Conservation (phyloP, 441 rosid species). For the Macaranga tanarius region DNA sequence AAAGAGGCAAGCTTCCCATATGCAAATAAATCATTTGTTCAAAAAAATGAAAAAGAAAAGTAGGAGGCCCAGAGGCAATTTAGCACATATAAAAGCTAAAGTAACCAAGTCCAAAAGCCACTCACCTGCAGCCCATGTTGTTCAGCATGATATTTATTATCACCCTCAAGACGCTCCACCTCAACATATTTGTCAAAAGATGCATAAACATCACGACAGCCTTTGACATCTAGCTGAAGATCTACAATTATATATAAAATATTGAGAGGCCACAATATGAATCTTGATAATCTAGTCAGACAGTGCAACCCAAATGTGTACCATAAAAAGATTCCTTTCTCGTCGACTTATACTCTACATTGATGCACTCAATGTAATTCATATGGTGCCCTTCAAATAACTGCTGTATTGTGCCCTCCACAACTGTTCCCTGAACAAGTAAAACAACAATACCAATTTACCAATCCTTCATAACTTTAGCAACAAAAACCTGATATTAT, state of each 20-base stretch:
- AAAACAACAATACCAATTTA: slow-evolving; percentile 16
- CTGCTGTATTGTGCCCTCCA: slow-evolving; percentile 93
- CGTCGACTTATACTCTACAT: slow-evolving; percentile 89
- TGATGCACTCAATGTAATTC: slow-evolving; percentile 94
- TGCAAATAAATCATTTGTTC: background rate
- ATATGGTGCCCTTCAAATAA: slow-evolving; percentile 93
- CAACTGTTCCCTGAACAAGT: slow-evolving; percentile 75
- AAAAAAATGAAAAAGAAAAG: no score
- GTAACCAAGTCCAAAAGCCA: slow-evolving; percentile 3
- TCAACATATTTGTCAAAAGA: slow-evolving; percentile 98
- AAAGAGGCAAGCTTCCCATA: background rate
- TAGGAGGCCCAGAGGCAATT: slow-evolving; percentile 49
- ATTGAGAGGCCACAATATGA: slow-evolving; percentile 25
- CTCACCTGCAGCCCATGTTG: slow-evolving; percentile 88
- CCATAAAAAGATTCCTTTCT: slow-evolving; percentile 96
- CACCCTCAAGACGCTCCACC: slow-evolving; percentile 97
- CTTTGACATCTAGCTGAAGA: slow-evolving; percentile 98
- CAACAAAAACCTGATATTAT: slow-evolving; percentile 8
- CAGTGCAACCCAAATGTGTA: slow-evolving; percentile 32
- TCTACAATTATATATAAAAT: slow-evolving; percentile 45
- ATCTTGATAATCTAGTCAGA: slow-evolving; percentile 21
- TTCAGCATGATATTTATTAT: slow-evolving; percentile 91
- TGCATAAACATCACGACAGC: slow-evolving; percentile 94
- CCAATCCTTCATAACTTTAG: slow-evolving; percentile 16
- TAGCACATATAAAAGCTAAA: slow-evolving; percentile 37